Evolutionary conservation across 164 flowering plant species (phyloP), one percentile per base, ranked within the genome.

Genomic region (Annona cherimola): DNA sequence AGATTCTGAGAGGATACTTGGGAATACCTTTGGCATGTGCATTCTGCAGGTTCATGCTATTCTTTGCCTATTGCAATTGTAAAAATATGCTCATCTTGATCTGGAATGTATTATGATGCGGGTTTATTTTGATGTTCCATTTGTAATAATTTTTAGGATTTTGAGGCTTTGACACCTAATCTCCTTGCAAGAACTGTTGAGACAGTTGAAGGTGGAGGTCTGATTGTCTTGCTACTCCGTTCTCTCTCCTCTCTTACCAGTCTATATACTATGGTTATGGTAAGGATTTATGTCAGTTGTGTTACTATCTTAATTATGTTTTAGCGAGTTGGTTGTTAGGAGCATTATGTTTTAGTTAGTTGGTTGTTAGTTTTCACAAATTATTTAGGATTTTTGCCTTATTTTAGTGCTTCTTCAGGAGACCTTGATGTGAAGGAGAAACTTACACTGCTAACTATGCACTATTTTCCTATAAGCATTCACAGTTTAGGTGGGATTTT

Each of bases 181-280:
- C 89, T 93, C 14, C 84, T 96, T 12, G 99, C 99, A 60, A 89
- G 99, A 79, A 90, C 98, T 16, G 89, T 91, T 75, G 99, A 96
- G 79, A 96, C 99, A 63, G 98, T 96, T 55, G 94, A 89, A 79
- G 99, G 99, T 68, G 98, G 99, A 74, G 99, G 99, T 57, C 73
- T 96, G 78, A 81, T 96, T 74, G 55, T 96, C 39, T 77, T 96
- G 86, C 77, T 96, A 69, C 87, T 96, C 63, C 96, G 86, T 55
- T 83, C 94, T 71, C 85, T 96, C 4, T 71, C 91, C 66, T 93
- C 99, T 4, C 86, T 96, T 63, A 91, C 95, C 57, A 93, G 95
- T 80, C 86, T 96, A n/a, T 93, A 62, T 83, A 93, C 99, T 62
- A 96, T 96, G 98, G 98, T 89, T 67, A 96, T 96, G 99, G 99